Evolutionary conservation across 371 early-diverging fungal species (phyloP).

Genomic region (Dinochytrium kinnereticum): DNA sequence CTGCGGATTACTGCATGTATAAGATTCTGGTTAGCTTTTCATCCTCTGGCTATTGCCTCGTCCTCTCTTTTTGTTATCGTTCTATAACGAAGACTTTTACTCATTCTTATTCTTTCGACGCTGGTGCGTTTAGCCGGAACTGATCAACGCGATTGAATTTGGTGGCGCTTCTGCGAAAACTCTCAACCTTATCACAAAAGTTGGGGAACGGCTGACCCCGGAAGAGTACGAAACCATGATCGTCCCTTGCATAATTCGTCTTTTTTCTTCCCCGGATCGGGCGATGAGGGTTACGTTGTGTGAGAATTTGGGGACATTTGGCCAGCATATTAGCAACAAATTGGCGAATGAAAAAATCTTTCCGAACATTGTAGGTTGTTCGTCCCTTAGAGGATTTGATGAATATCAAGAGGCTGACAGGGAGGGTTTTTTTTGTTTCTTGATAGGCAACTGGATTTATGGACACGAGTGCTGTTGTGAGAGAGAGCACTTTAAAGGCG

Average conservation of each 20-base stretch:
- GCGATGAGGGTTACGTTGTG: conserved; percentile 84
- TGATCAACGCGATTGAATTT: conserved; percentile 88
- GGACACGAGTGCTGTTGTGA: conserved; percentile 84
- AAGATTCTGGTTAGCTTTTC: conserved; percentile 70
- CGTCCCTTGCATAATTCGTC: conserved; percentile 74
- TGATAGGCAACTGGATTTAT: conserved; percentile 81
- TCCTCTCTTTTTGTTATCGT: not conserved
- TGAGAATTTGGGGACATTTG: conserved; percentile 76
- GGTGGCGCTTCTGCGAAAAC: conserved; percentile 91
- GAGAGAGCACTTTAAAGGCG: conserved; percentile 90
- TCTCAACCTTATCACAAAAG: conserved; percentile 80
- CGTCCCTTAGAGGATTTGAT: not conserved
- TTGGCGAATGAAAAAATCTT: conserved; percentile 84
- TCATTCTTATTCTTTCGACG: not conserved
- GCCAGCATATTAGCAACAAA: conserved; percentile 71
- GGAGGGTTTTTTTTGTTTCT: conserved; percentile 5
- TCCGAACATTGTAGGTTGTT: conserved; percentile 71
- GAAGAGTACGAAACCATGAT: conserved; percentile 76
- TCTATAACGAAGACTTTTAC: not conserved
- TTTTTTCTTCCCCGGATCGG: conserved; percentile 91
- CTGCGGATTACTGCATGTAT: conserved; percentile 80
- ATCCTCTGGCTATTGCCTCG: not conserved
- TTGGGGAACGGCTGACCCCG: conserved; percentile 73
- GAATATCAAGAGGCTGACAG: too few species aligned
- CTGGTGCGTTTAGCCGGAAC: conserved; percentile 73